These are phyloP conservation scores for Aaosphaeria pasadenensis DNA, from an alignment of 2,329 filamentous ascomycete species.

Conservation along the genomic window DNA sequence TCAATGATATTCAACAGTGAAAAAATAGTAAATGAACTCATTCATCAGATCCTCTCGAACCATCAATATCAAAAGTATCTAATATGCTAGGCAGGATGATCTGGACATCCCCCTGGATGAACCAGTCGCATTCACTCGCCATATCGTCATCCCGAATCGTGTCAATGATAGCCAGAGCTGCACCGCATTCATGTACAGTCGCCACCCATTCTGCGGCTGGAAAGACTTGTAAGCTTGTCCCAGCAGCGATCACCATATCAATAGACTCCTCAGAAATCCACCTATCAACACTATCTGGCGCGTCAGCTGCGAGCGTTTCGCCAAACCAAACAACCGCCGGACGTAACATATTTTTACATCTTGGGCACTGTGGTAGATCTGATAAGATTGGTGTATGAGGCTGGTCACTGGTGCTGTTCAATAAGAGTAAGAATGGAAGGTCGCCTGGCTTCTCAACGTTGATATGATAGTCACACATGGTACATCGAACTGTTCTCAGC, in stretches of 20 bases:
- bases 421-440: conserved; percentile 4
- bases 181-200: conserved; percentile 12
- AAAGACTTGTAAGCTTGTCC: conserved; percentile 18
- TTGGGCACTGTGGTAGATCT: conserved; percentile 11
- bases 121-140: conserved; percentile 52
- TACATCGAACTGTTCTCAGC: conserved; percentile 14
- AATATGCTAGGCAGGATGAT: conserved; percentile 52
- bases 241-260: conserved; percentile 21
- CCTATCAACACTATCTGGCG: conserved; percentile 38
- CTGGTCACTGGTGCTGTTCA: neutral
- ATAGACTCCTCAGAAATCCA: conserved; percentile 9
- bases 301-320: conserved; percentile 44
- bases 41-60: no score
- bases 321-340: conserved; percentile 18
- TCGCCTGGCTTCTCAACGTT: conserved; percentile 2
- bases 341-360: conserved; percentile 11
- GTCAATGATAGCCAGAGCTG: conserved; percentile 18
- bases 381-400: neutral
- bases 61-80: neutral
- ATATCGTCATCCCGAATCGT: conserved; percentile 11
- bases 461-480: conserved; percentile 3
- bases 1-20: no score
- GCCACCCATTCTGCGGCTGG: conserved; percentile 18
- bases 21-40: no score
- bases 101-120: conserved; percentile 59